phyloP scores from a whole-genome alignment of 108 stramenopile species.

The Aurantiochytrium sp. region DNA sequence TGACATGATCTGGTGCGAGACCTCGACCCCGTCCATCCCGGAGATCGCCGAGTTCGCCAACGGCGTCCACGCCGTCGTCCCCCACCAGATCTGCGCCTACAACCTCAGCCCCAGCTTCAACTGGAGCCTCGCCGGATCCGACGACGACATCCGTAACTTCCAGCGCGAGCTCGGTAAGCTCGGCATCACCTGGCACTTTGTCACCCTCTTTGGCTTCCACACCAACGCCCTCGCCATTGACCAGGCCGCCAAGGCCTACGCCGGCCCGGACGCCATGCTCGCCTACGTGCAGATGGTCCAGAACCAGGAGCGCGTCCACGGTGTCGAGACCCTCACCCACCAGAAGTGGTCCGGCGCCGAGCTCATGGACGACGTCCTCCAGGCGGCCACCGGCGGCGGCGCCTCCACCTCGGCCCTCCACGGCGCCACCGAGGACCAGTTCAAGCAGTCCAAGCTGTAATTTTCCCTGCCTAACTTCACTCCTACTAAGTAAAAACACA shows the following conservation, averaged over 20 bases:
- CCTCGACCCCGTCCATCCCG: constrained; percentile 41
- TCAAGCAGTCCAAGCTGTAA: constrained; percentile 41
- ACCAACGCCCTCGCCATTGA: constrained; percentile 82
- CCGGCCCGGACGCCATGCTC: constrained; percentile 76
- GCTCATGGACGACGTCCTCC: constrained; percentile 84
- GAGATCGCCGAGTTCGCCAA: constrained; percentile 46
- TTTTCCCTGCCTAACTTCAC: neutral
- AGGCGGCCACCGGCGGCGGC: constrained; percentile 78
- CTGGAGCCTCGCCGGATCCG: constrained; percentile 85
- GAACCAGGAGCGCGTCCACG: constrained; percentile 72
- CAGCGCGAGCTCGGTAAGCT: constrained; percentile 81
- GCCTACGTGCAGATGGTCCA: constrained; percentile 89
- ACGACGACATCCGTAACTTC: constrained; percentile 65
- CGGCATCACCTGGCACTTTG: constrained; percentile 90
- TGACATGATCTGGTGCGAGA: constrained; percentile 95
- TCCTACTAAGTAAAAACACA: neutral
- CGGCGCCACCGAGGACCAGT: constrained; percentile 82
- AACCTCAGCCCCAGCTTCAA: constrained; percentile 89
- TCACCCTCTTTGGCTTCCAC: constrained; percentile 92
- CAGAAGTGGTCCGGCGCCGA: constrained; percentile 93
- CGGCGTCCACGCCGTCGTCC: constrained; percentile 51
- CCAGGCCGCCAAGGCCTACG: constrained; percentile 72
- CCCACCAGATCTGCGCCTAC: constrained; percentile 89
- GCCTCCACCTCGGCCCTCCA: constrained; percentile 87
- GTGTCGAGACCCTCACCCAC: constrained; percentile 83